Evolutionary conservation across 129 eudicot species (phyloP), one percentile per base, ranked within the genome.

Genomic region (Lactuca sativa): DNA sequence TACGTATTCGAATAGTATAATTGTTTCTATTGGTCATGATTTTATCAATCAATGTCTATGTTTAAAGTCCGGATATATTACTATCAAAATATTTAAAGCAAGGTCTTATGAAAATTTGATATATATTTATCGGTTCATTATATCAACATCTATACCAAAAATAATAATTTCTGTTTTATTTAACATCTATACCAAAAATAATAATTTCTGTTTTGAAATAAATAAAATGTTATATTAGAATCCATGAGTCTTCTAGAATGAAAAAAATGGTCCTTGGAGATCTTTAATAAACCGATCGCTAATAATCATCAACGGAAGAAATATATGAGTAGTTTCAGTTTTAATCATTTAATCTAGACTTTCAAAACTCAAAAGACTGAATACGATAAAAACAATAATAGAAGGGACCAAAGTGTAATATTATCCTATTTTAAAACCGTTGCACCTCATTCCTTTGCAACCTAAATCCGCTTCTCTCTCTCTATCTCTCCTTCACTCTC

Each of bases 401-500:
- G 31, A 34, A 59, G 38, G 73, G 61, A 31, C 59, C 36, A 41
- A 14, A 4, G 1, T 4, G 80, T 59, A 75, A 67, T 9, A 57
- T 59, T 2, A 13, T 17, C 31, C 36, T 44, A 31, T 66, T 66
- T 48, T 67, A 58, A 75, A 47, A 75, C 58, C 66, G 56, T 57
- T 18, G 56, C 68, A 56, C 16, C 58, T 41, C 40, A 43, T n/a
- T 30, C 51, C 74, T 30, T 59, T 43, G 12, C 66, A 67, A 5
- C 64, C 67, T 48, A 21, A 56, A 44, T 62, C 51, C 6, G 2
- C 58, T 13, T 30, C 14, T 41, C 58, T 9, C 38, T 16, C 30
- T 5, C 66, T 4, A 59, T 34, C 78, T 3, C 49, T 30, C 18
- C 75, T 11, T 62, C 6, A 10, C 56, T 6, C 74, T 0, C 74